phyloP scores from a whole-genome alignment of 2,329 filamentous ascomycete species.

The Botrytis sinoallii region DNA sequence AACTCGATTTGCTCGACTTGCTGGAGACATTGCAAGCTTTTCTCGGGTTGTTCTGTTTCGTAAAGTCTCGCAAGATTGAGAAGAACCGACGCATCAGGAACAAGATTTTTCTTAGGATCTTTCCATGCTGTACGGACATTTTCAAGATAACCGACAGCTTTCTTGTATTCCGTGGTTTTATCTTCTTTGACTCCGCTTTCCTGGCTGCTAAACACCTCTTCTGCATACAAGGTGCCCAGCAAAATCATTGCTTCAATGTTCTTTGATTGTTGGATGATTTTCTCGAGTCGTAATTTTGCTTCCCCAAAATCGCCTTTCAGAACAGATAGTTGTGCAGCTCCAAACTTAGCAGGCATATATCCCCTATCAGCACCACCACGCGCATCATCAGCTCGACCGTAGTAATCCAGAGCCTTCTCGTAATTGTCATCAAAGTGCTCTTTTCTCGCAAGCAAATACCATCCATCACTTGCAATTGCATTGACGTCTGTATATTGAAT shows the following conservation, averaged over 20 bases:
- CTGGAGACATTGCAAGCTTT: constrained; percentile 84
- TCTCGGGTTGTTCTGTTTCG: constrained; percentile 80
- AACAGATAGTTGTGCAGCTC: constrained; percentile 83
- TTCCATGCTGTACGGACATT: constrained; percentile 85
- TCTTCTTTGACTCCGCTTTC: constrained; percentile 75
- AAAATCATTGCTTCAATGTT: constrained; percentile 87
- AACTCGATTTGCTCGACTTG: constrained; percentile 91
- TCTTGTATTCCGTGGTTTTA: constrained; percentile 78
- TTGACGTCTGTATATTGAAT: constrained; percentile 97
- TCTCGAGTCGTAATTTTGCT: constrained; percentile 90
- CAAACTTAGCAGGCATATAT: constrained; percentile 92
- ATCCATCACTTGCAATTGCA: constrained; percentile 93
- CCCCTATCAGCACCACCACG: constrained; percentile 87
- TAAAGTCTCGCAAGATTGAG: constrained; percentile 91
- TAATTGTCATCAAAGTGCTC: constrained; percentile 79
- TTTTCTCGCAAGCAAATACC: constrained; percentile 90
- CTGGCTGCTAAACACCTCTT: constrained; percentile 85
- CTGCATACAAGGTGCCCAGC: constrained; percentile 86
- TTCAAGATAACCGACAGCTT: constrained; percentile 82
- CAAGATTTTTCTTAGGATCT: constrained; percentile 79
- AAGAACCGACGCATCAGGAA: constrained; percentile 80
- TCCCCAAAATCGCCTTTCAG: constrained; percentile 81
- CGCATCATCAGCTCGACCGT: constrained; percentile 85
- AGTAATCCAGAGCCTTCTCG: constrained; percentile 77
- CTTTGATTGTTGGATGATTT: constrained; percentile 84